These are phyloP conservation scores for Haematococcus lacustris DNA, from an alignment of 139 green algal genomes.

Conservation along the genomic window DNA sequence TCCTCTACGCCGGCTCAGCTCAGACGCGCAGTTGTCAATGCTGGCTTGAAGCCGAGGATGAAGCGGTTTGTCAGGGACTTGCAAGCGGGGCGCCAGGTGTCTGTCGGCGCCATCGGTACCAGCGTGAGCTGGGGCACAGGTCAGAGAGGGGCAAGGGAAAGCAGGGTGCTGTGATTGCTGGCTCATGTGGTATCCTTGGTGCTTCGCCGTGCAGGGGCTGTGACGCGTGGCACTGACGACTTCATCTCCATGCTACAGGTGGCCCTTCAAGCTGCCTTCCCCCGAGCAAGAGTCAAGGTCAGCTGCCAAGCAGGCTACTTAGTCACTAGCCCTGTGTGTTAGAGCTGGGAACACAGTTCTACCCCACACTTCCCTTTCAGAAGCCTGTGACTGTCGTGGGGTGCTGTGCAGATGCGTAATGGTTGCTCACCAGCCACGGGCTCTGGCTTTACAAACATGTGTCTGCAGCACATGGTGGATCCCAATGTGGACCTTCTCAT, in stretches of 20 bases:
- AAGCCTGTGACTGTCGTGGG: not conserved
- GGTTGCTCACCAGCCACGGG: conserved; percentile 29
- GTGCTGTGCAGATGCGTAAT: conserved; percentile 19
- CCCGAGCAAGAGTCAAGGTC: not conserved
- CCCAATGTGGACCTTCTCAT: conserved; percentile 27
- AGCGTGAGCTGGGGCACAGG: conserved; percentile 29
- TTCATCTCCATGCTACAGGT: conserved; percentile 2
- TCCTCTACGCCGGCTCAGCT: conserved; percentile 15
- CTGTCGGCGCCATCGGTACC: conserved; percentile 32
- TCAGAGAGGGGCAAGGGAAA: conserved; percentile 1
- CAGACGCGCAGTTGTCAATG: conserved; percentile 11
- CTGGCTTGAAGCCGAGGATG: conserved; percentile 17
- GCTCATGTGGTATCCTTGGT: not conserved
- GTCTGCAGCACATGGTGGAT: conserved; percentile 22
- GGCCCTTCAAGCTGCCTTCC: not conserved
- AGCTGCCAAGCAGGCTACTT: not conserved
- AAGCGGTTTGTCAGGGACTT: conserved; percentile 17
- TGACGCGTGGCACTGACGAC: not conserved
- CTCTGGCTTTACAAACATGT: conserved; percentile 31
- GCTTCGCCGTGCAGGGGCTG: not conserved
- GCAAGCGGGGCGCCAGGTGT: no score
- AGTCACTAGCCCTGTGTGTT: not conserved
- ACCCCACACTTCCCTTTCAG: not conserved
- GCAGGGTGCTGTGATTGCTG: not conserved
- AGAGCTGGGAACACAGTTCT: not conserved